Evolutionary conservation across 2,329 filamentous ascomycete genomes (phyloP), one percentile per base, ranked within the genome.

Genomic region (Ceratocystiopsis sp.): DNA sequence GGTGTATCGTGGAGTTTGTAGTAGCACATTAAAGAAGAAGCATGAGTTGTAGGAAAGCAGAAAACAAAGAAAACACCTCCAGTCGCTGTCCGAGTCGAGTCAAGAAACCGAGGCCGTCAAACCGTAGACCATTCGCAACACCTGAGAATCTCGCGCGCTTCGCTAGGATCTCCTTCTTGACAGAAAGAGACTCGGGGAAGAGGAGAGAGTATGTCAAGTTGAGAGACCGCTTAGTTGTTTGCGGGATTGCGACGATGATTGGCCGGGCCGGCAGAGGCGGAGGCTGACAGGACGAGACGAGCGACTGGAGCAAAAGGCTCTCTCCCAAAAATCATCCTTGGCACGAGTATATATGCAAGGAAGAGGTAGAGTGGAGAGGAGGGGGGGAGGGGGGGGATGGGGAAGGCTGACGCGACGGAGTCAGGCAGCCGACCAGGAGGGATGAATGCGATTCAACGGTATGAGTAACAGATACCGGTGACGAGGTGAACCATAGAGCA

Each of bases 251-350:
- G 66, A 71, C 66, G 59, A 64, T 65, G 59, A 65, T 72, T 66
- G 58, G 11, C 11, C 11, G 65, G 60, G 71, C 71, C 69, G 71
- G 71, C 66, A 57, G 29, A 32, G 45, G 45, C 36, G 43, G 40
- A 45, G 37, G 45, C 42, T 39, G 68, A 73, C 71, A 62, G 66
- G 63, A 66, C 69, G 61, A 65, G 69, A 71, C 71, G 64, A 69
- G 67, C 73, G 72, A 78, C 74, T 77, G 73, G 68, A 64, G 62
- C 64, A 52, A 58, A 60, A 57, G 57, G 52, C 54, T 58, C 59
- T 61, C 59, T 63, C 66, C 62, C 67, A 73, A 74, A 57, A 69
- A 64, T 66, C 74, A 78, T 78, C 55, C 64, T 74, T 61, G 57
- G 56, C 51, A 50, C 43, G 46, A 55, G 49, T 54, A 50, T 46